Conservation (phyloP, 2,329 filamentous ascomycete genomes). For the Cladosporium sp. region DNA sequence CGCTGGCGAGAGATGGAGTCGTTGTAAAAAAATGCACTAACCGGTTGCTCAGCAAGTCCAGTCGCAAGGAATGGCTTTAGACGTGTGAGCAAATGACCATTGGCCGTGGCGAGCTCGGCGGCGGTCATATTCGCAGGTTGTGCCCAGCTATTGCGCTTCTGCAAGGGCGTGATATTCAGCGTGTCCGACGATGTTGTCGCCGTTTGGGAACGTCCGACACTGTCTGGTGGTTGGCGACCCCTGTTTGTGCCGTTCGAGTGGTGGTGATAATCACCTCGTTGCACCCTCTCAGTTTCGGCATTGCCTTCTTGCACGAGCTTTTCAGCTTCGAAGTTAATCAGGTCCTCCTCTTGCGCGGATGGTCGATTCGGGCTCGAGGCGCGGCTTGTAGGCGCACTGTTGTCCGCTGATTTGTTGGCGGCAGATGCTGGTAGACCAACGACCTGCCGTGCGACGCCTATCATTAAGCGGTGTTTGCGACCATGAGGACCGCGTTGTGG, state of each 20-base stretch:
- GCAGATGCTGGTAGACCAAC: conserved; percentile 77
- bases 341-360: conserved; percentile 59
- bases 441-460: conserved; percentile 82
- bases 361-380: conserved; percentile 43
- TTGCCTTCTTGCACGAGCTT: conserved; percentile 72
- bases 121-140: conserved; percentile 66
- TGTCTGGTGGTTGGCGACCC: background rate
- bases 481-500: conserved; percentile 83
- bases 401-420: conserved; percentile 37
- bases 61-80: conserved; percentile 88
- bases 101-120: conserved; percentile 75
- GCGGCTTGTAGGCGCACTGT: conserved; percentile 45
- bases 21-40: conserved; percentile 96
- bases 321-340: conserved; percentile 73
- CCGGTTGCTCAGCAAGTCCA: conserved; percentile 71
- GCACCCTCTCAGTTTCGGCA: conserved; percentile 67
- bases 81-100: conserved; percentile 83
- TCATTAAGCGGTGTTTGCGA: conserved; percentile 79
- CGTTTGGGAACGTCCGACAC: background rate
- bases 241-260: conserved; percentile 23
- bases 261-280: conserved; percentile 74
- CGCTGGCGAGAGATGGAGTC: conserved; percentile 77
- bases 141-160: conserved; percentile 52
- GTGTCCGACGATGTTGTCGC: conserved; percentile 27
- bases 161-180: conserved; percentile 38